Conservation (phyloP, 495 filamentous ascomycete species). For the Entonaema liquescens region DNA sequence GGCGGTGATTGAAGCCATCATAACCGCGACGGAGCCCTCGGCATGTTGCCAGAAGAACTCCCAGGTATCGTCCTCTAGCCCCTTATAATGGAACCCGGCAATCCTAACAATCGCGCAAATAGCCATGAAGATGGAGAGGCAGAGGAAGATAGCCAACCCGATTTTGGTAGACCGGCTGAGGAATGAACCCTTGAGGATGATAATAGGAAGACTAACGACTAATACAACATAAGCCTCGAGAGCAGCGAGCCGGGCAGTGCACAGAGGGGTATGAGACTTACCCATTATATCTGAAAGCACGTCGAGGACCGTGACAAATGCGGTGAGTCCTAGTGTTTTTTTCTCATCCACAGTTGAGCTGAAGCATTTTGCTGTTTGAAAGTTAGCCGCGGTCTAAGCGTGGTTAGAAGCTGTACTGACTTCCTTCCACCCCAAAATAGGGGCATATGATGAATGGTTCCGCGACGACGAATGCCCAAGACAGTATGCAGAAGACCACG, state of each 20-base stretch:
- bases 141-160: constrained; percentile 22
- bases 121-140: constrained; percentile 33
- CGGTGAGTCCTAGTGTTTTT: constrained; percentile 9
- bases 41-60: constrained; percentile 38
- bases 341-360: constrained; percentile 1
- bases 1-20: constrained; percentile 33
- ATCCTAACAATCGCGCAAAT: constrained; percentile 21
- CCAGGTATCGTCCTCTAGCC: constrained; percentile 19
- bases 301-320: constrained; percentile 25
- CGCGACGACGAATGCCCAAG: constrained; percentile 22
- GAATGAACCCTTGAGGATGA: constrained; percentile 21
- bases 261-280: not conserved
- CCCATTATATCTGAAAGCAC: constrained; percentile 29
- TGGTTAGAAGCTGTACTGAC: constrained; percentile 2
- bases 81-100: constrained; percentile 19
- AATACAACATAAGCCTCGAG: not conserved
- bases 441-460: constrained; percentile 34
- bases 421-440: constrained; percentile 20
- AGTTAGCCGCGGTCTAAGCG: not conserved
- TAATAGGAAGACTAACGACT: constrained; percentile 34
- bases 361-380: constrained; percentile 19
- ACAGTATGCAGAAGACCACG: constrained; percentile 17
- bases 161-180: constrained; percentile 29
- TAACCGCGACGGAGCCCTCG: constrained; percentile 25
- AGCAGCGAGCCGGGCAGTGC: not conserved